Evolutionary conservation across 1,284 basidiomycete species (phyloP).

Genomic region (Naganishia liquefaciens): DNA sequence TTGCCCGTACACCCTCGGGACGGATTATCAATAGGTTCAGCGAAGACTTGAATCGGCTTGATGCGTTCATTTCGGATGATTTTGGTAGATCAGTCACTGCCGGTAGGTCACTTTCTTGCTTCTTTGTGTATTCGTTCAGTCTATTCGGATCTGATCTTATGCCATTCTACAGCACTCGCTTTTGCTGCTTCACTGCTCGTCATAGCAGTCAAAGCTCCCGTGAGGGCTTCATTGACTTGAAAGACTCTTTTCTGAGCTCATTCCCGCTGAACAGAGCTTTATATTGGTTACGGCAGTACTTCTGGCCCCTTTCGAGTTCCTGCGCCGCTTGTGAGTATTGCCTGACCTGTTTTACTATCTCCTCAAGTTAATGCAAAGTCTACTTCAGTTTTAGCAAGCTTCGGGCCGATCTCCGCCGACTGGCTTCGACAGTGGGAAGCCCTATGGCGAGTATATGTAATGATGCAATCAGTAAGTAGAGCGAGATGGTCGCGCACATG

Average conservation of each 20-base stretch:
- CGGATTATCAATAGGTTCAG: slow-evolving; percentile 56
- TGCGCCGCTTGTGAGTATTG: slow-evolving; percentile 38
- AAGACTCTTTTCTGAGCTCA: neutral
- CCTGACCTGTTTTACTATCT: neutral
- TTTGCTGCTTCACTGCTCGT: slow-evolving; percentile 30
- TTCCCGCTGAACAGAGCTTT: slow-evolving; percentile 36
- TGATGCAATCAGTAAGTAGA: slow-evolving; percentile 46
- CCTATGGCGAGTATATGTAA: slow-evolving; percentile 55
- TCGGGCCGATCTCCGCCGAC: slow-evolving; percentile 47
- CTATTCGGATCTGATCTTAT: neutral
- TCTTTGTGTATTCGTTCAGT: no score
- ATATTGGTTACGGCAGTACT: slow-evolving; percentile 39
- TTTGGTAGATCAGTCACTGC: slow-evolving; percentile 68
- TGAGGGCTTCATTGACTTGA: slow-evolving; percentile 24
- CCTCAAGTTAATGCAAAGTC: neutral
- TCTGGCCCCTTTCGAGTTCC: slow-evolving; percentile 40
- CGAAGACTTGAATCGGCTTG: slow-evolving; percentile 63
- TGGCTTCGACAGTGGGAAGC: slow-evolving; percentile 49
- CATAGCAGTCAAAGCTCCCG: slow-evolving; percentile 37
- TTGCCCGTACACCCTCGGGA: slow-evolving; percentile 80
- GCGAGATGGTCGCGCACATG: neutral
- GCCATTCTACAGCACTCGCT: slow-evolving; percentile 1
- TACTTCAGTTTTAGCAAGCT: slow-evolving; percentile 44
- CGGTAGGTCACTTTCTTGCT: slow-evolving; percentile 37
- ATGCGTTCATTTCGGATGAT: slow-evolving; percentile 57